Conservation (phyloP, 1,139 yeast genomes). For the Keqinozyma sinolaborantium region DNA sequence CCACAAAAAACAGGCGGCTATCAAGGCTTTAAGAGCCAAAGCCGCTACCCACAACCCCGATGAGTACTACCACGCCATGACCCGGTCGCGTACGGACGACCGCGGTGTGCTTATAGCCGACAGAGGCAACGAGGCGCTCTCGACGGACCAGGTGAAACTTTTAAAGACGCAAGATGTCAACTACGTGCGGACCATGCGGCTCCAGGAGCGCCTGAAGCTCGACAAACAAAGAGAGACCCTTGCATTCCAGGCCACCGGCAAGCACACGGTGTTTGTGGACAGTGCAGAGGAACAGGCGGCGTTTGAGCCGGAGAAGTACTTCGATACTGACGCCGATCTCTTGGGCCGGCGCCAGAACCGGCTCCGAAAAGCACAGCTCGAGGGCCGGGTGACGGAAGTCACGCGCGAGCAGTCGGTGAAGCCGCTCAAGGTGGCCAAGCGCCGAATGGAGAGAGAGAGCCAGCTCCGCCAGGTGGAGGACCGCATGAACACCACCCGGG, state of each 20-base stretch:
- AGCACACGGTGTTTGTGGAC: conserved; percentile 86
- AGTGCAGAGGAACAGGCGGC: conserved; percentile 47
- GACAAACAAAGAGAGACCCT: conserved; percentile 55
- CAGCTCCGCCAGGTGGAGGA: conserved; percentile 66
- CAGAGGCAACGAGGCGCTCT: conserved; percentile 60
- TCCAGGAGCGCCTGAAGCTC: conserved; percentile 64
- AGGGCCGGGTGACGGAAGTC: conserved; percentile 38
- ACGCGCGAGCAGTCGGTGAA: conserved; percentile 55
- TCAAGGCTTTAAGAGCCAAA: conserved; percentile 71
- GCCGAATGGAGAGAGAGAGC: conserved; percentile 62
- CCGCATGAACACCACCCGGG: conserved; percentile 73
- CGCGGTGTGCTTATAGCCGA: conserved; percentile 65
- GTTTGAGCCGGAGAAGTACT: conserved; percentile 63
- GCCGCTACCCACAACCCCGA: conserved; percentile 84
- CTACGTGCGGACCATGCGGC: conserved; percentile 74
- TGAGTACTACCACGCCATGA: conserved; percentile 95
- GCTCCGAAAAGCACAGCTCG: conserved; percentile 59
- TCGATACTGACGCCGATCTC: conserved; percentile 66
- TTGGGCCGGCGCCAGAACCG: conserved; percentile 70
- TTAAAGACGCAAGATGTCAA: conserved; percentile 88
- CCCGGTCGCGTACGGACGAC: conserved; percentile 59
- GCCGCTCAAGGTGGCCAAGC: conserved; percentile 51
- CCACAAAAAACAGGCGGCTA: conserved; percentile 83
- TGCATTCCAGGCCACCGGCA: conserved; percentile 56
- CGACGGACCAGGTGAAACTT: conserved; percentile 73